Conservation (phyloP, 331 rosid species). For the Telfairia occidentalis region DNA sequence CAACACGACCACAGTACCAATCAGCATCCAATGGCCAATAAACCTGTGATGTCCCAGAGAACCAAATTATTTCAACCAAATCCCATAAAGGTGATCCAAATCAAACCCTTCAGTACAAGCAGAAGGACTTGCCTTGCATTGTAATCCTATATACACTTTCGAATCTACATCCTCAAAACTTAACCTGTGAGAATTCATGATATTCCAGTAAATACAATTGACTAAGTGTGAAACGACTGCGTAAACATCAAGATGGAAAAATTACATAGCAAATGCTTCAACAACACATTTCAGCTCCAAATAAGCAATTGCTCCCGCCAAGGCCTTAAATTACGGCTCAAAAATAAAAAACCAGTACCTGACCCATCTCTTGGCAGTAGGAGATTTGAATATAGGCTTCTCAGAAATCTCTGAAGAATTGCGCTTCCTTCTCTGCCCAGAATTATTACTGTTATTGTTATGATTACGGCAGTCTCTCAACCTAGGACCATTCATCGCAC, state of each 20-base stretch:
- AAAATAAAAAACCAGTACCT: slow-evolving; percentile 33
- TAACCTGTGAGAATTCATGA: slow-evolving; percentile 41
- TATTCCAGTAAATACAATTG: neutral
- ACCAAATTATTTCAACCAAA: slow-evolving; percentile 14
- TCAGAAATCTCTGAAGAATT: slow-evolving; percentile 28
- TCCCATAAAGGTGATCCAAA: neutral
- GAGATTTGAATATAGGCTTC: slow-evolving; percentile 32
- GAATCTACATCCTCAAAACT: slow-evolving; percentile 55
- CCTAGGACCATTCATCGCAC: slow-evolving; percentile 44
- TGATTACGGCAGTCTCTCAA: slow-evolving; percentile 57
- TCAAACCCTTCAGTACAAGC: slow-evolving; percentile 11
- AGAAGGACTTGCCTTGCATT: slow-evolving; percentile 73
- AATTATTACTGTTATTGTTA: slow-evolving; percentile 7
- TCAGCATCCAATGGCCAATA: slow-evolving; percentile 90
- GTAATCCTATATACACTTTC: slow-evolving; percentile 56
- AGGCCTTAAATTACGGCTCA: neutral
- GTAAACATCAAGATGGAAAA: neutral
- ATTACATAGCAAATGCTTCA: neutral
- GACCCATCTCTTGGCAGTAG: slow-evolving; percentile 64
- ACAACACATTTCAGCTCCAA: neutral
- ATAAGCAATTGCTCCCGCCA: neutral
- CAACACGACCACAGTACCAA: slow-evolving; percentile 59
- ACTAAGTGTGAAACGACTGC: neutral
- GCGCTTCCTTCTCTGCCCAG: slow-evolving; percentile 27
- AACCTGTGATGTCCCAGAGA: slow-evolving; percentile 46